These are phyloP conservation scores for Carpinus viminea DNA, from an alignment of 306 rosid genomes.

Conservation along the genomic window DNA sequence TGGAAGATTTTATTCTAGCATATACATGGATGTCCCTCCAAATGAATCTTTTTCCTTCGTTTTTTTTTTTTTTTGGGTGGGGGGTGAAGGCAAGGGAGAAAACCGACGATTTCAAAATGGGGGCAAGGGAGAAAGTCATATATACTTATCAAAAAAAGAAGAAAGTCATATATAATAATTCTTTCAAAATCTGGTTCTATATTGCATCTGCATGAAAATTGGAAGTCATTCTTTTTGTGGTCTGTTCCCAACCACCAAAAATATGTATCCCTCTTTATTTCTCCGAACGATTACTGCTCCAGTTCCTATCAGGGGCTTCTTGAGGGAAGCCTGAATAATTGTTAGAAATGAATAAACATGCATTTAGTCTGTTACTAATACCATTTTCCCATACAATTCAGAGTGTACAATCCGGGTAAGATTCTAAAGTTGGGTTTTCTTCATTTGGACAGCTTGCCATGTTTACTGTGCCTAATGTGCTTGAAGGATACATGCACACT, in stretches of 20 bases:
- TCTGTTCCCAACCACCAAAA: background rate
- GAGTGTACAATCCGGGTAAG: slow-evolving; percentile 21
- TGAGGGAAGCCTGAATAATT: background rate
- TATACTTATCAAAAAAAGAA: too few species aligned
- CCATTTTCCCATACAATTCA: slow-evolving; percentile 16
- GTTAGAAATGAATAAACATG: slow-evolving; percentile 10
- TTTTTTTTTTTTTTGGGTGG: background rate
- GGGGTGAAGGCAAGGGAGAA: background rate
- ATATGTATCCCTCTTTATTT: background rate
- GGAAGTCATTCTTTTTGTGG: background rate
- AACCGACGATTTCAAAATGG: background rate
- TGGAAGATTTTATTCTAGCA: background rate
- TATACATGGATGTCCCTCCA: too few species aligned
- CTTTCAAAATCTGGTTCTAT: background rate
- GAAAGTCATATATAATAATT: background rate
- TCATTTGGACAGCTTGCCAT: slow-evolving; percentile 78
- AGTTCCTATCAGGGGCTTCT: background rate
- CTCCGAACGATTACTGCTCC: background rate
- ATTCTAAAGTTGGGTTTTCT: slow-evolving; percentile 30
- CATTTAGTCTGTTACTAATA: slow-evolving; percentile 1
- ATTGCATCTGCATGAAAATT: background rate
- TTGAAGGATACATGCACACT: slow-evolving; percentile 89
- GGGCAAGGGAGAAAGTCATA: background rate
- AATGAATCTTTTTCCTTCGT: too few species aligned
- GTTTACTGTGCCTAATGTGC: slow-evolving; percentile 82